Conservation (phyloP, 306 rosid genomes). For the Vigna trinervia region DNA sequence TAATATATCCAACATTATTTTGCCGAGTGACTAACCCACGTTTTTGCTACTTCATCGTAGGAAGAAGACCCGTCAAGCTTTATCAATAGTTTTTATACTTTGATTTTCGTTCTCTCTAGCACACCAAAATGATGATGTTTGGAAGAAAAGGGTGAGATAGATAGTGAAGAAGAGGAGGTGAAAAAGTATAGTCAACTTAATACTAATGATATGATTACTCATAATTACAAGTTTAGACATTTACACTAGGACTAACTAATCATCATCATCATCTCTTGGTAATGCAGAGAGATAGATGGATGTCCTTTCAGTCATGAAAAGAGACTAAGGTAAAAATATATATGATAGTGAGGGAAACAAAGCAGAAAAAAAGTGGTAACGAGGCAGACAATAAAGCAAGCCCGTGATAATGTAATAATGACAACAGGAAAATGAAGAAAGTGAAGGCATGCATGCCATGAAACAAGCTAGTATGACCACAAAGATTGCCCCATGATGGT, state of each 20-base stretch:
- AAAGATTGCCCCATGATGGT: slow-evolving; percentile 69
- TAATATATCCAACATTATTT: no score
- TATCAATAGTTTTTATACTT: not conserved
- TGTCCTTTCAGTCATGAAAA: slow-evolving; percentile 33
- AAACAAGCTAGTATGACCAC: slow-evolving; percentile 68
- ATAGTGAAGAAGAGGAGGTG: not conserved
- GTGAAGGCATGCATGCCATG: slow-evolving; percentile 40
- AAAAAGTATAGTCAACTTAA: slow-evolving; percentile 34
- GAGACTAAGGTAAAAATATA: not conserved
- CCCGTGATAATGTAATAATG: slow-evolving; percentile 50
- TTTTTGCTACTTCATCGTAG: no score
- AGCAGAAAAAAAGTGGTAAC: slow-evolving; percentile 22
- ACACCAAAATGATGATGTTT: slow-evolving; percentile 19
- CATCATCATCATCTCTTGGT: slow-evolving; percentile 49
- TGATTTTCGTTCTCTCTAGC: not conserved
- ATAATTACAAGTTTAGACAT: slow-evolving; percentile 55
- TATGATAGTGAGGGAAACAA: not conserved
- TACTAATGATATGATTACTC: slow-evolving; percentile 43
- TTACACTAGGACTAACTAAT: slow-evolving; percentile 53
- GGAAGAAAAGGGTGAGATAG: slow-evolving; percentile 7
- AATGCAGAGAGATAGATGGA: slow-evolving; percentile 45
- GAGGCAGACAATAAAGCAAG: slow-evolving; percentile 59
- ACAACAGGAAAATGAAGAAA: slow-evolving; percentile 34
- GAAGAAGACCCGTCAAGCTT: not conserved
- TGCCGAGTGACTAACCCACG: no score